phyloP scores from a whole-genome alignment of 2,329 filamentous ascomycete genomes.

The Colletotrichum sp. region DNA sequence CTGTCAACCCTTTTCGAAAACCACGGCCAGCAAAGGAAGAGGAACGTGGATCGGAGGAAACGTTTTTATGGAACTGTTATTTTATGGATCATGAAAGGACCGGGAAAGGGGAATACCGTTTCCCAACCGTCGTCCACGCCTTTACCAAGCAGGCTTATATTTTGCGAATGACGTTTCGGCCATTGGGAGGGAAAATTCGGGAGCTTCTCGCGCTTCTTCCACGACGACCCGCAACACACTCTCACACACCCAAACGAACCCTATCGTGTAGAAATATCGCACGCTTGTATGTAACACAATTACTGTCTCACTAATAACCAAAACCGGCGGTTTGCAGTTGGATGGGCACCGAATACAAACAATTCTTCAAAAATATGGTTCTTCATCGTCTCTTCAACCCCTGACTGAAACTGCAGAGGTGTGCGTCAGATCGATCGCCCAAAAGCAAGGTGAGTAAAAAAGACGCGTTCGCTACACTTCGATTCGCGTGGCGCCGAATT shows the following conservation, averaged over 20 bases:
- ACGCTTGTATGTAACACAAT: slow-evolving; percentile 21
- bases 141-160: slow-evolving; percentile 2
- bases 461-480: neutral
- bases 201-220: neutral
- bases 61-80: slow-evolving; percentile 10
- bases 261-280: slow-evolving; percentile 18
- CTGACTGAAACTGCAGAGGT: neutral
- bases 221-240: neutral
- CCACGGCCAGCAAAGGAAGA: neutral
- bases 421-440: neutral
- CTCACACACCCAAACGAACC: neutral
- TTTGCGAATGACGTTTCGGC: neutral
- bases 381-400: neutral
- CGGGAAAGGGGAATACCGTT: neutral
- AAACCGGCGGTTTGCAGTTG: slow-evolving; percentile 19
- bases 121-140: neutral
- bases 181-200: neutral
- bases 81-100: slow-evolving; percentile 21
- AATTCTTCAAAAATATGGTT: neutral
- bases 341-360: slow-evolving; percentile 8
- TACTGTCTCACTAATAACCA: slow-evolving; percentile 22
- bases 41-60: slow-evolving; percentile 10
- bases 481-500: neutral
- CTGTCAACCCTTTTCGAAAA: neutral
- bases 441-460: neutral